Base-by-base conservation (phyloP, 306 rosid species). In the Trifolium dubium region DNA sequence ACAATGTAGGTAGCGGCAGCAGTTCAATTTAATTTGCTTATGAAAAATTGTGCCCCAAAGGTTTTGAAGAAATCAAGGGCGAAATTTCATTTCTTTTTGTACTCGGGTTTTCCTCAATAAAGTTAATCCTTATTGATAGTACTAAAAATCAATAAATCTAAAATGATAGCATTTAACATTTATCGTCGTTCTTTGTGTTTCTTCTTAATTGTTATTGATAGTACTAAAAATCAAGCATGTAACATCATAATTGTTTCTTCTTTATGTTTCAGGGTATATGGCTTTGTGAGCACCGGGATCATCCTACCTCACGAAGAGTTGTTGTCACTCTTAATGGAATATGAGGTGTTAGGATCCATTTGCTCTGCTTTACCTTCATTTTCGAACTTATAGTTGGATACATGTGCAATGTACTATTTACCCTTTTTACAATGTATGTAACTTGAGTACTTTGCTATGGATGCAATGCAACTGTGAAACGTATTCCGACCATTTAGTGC, bases 281-380 rank as follows among this genome's bases (percentile, higher is more conserved):
- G 98, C 86, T 89, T 11, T 91, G 97, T 67, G 97, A 91, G 88
- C 95, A 91, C 77, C 86, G 92, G 62, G 92, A 91, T 82, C 46
- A 64, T 65, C 88, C 97, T 41, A 82, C 88, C 63, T 78, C 92
- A 0, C 79, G 92, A 76, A 85, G 85, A 37, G 85, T 91, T 72
- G 92, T 91, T 72, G 85, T 87, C 78, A 87, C 92, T 47, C 89
- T 91, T 7, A 89, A 91, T 78, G 94, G 95, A 80, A 84, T 87
- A 67, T 91, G 77, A 89, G 78, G 67, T 32, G 54, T 76, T 40
- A 23, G 44, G 41, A 40, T 51, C 30, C 59, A 34, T 69, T 40
- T 51, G 31, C 35, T 62, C 12, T 11, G 46, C 67, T 54, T 65
- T 11, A 10, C 30, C 29, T 72, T 13, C 1, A 32, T 67, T 31